phyloP scores from a whole-genome alignment of 495 filamentous ascomycete genomes.

The Sporormia fimetaria region DNA sequence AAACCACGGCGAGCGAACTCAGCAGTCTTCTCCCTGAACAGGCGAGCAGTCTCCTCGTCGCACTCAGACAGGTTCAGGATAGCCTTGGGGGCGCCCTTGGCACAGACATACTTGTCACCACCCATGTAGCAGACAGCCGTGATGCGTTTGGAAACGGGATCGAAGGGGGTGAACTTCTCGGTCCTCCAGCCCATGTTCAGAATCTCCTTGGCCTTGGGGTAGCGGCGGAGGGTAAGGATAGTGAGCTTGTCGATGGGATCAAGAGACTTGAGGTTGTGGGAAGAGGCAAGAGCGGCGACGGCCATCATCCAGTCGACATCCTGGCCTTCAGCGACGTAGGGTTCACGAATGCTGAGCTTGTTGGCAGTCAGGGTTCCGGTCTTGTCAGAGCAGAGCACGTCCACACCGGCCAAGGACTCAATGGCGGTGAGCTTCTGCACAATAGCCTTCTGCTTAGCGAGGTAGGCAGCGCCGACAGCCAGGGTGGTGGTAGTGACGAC shows the following conservation, averaged over 20 bases:
- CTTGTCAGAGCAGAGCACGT: conserved; percentile 67
- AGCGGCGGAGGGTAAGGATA: conserved; percentile 59
- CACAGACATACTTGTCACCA: conserved; percentile 55
- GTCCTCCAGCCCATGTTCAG: conserved; percentile 60
- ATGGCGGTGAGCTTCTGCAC: conserved; percentile 69
- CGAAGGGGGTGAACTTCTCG: conserved; percentile 66
- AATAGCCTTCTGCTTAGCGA: conserved; percentile 63
- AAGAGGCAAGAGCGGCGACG: conserved; percentile 61
- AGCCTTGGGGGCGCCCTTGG: conserved; percentile 66
- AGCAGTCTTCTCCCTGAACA: conserved; percentile 57
- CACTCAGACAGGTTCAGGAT: conserved; percentile 56
- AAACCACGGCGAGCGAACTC: conserved; percentile 73
- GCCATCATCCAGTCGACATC: conserved; percentile 77
- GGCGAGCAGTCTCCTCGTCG: conserved; percentile 49
- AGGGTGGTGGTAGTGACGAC: conserved; percentile 65
- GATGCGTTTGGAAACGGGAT: conserved; percentile 69
- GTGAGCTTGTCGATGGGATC: conserved; percentile 71
- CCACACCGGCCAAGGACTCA: conserved; percentile 65
- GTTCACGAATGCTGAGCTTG: conserved; percentile 63
- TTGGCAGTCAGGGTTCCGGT: conserved; percentile 60
- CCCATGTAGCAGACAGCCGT: conserved; percentile 54
- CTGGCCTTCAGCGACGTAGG: conserved; percentile 61
- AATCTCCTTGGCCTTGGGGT: conserved; percentile 62
- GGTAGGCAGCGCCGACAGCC: conserved; percentile 63
- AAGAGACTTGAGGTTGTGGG: conserved; percentile 65